These are phyloP conservation scores for Poterioochromonas sp. DNA, from an alignment of 352 stramenopile genomes.

Conservation along the genomic window DNA sequence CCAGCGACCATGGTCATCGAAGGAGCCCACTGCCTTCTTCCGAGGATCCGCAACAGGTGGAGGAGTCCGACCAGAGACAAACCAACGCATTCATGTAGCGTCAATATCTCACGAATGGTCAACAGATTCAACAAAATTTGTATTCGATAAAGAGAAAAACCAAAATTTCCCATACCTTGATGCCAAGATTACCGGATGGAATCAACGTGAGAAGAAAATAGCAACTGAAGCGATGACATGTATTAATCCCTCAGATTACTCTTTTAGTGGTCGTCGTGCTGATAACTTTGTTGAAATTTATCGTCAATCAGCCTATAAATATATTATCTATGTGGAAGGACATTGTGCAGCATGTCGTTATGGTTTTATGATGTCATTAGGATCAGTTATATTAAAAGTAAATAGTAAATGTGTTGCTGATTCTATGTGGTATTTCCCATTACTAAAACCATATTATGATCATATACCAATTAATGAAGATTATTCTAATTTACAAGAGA, in stretches of 20 bases:
- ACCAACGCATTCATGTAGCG: slow-evolving; percentile 85
- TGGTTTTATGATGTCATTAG: slow-evolving; percentile 94
- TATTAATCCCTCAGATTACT: slow-evolving; percentile 70
- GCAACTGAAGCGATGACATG: slow-evolving; percentile 84
- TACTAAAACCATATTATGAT: slow-evolving; percentile 89
- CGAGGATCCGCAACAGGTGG: slow-evolving; percentile 87
- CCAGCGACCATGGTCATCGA: slow-evolving; percentile 85
- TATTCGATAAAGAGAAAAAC: slow-evolving; percentile 45
- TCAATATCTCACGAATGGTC: slow-evolving; percentile 85
- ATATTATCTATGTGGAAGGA: slow-evolving; percentile 55
- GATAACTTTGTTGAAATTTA: slow-evolving; percentile 96
- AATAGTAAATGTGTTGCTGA: slow-evolving; percentile 81
- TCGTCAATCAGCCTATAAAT: slow-evolving; percentile 80
- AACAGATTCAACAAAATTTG: slow-evolving; percentile 66
- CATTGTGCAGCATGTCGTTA: slow-evolving; percentile 95
- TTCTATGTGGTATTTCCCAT: slow-evolving; percentile 93
- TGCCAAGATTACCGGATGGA: slow-evolving; percentile 88
- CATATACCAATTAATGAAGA: slow-evolving; percentile 92
- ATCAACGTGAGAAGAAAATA: slow-evolving; percentile 92
- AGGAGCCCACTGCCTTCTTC: slow-evolving; percentile 94
- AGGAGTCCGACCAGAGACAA: slow-evolving; percentile 86
- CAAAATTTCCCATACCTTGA: slow-evolving; percentile 81
- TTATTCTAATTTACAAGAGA: slow-evolving; percentile 91
- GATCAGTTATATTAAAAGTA: slow-evolving; percentile 93
- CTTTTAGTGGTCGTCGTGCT: slow-evolving; percentile 63